phyloP scores from a whole-genome alignment of 176 grass and related monocot genomes.

The Oryza australiensis region DNA sequence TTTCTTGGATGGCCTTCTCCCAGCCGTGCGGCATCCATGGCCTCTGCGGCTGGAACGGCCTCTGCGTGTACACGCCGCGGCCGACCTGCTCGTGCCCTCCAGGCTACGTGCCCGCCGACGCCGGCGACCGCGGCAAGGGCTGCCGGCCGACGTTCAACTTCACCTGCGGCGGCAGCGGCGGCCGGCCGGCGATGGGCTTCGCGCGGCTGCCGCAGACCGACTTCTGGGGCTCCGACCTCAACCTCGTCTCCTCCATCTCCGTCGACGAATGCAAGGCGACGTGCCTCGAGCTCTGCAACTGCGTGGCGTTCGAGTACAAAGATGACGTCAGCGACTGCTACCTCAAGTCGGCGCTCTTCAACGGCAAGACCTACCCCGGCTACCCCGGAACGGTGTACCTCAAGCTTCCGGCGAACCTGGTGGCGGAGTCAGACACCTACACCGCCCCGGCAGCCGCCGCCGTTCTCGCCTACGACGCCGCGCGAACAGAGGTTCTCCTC shows the following conservation, averaged over 20 bases:
- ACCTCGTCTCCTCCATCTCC: not conserved
- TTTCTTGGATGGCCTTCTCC: conserved; percentile 33
- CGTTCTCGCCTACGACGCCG: not conserved
- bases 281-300: conserved; percentile 24
- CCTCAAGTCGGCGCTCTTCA: conserved; percentile 37
- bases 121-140: conserved; percentile 36
- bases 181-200: not conserved
- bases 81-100: conserved; percentile 31
- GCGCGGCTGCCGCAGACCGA: conserved; percentile 21
- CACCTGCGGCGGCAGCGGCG: not conserved
- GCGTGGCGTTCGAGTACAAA: conserved; percentile 35
- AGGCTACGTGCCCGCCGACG: conserved; percentile 21
- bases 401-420: conserved; percentile 27
- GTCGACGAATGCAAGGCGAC: not conserved
- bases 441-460: not conserved
- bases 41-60: conserved; percentile 42
- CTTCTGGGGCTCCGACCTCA: conserved; percentile 42
- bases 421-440: not conserved
- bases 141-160: conserved; percentile 32
- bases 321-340: conserved; percentile 9
- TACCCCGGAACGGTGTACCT: conserved; percentile 23
- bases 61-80: conserved; percentile 30
- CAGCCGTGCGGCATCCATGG: conserved; percentile 40
- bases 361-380: conserved; percentile 24
- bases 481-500: not conserved